Conservation (phyloP, 768 basidiomycete species). For the Suillus paluster region DNA sequence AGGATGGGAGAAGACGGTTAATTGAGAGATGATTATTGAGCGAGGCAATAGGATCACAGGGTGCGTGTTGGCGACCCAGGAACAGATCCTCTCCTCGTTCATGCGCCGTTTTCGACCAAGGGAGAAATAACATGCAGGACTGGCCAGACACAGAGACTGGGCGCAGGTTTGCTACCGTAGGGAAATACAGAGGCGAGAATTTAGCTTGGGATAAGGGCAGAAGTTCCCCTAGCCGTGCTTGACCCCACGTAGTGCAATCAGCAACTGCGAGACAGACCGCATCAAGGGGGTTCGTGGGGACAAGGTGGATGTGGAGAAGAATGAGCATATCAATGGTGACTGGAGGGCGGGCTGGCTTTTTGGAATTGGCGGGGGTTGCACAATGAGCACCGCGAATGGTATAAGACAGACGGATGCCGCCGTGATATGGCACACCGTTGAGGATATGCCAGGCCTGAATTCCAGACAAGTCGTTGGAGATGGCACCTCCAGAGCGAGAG, state of each 20-base stretch:
- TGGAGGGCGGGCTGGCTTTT: constrained; percentile 20
- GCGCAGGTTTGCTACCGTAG: no score
- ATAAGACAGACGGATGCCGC: constrained; percentile 22
- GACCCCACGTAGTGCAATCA: constrained; percentile 9
- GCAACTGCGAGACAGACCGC: neutral
- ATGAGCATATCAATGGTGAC: constrained; percentile 26
- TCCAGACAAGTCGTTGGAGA: neutral
- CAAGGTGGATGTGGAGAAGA: neutral
- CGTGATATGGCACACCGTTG: constrained; percentile 27
- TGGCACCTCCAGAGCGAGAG: neutral
- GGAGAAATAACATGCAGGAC: no score
- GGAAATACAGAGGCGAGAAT: no score
- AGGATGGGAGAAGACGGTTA: no score
- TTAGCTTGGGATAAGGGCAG: neutral
- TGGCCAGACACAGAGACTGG: no score
- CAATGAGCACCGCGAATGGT: constrained; percentile 8
- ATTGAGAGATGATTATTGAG: no score
- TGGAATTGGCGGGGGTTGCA: constrained; percentile 20
- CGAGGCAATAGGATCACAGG: no score
- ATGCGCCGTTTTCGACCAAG: no score
- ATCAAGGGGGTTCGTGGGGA: neutral
- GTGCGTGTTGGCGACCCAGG: no score
- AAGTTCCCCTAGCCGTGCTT: neutral
- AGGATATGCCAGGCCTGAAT: constrained; percentile 39
- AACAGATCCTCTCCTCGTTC: no score